Percentiles rank a stretch among this genome's conserved stretches.
These are phyloP conservation scores for Biscogniauxia sp. DNA, from an alignment of 2,329 filamentous ascomycete genomes.

Conservation along the genomic window DNA sequence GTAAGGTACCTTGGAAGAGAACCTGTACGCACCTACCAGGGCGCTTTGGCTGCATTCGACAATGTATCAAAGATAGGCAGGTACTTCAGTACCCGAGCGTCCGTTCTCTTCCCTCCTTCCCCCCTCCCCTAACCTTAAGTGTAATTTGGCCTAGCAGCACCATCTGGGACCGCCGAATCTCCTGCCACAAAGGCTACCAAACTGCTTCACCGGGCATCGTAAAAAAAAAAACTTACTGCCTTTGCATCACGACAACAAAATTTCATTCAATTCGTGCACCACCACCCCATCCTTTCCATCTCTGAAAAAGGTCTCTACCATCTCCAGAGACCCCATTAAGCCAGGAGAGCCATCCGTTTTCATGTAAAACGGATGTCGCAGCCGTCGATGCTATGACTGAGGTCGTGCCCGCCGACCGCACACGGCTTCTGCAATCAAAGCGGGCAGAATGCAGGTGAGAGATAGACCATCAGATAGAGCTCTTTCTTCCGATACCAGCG, in stretches of 20 bases:
- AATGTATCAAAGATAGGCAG: not conserved
- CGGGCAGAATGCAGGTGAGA: slow-evolving; percentile 61
- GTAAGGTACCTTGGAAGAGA: too few species aligned
- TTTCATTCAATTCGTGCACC: slow-evolving; percentile 32
- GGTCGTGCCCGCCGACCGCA: slow-evolving; percentile 64
- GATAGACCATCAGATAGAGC: slow-evolving; percentile 42
- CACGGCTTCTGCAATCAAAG: slow-evolving; percentile 65
- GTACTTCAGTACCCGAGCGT: slow-evolving; percentile 1
- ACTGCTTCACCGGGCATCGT: slow-evolving; percentile 13
- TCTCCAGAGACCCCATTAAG: slow-evolving; percentile 36
- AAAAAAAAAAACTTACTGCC: slow-evolving; percentile 21
- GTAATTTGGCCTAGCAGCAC: slow-evolving; percentile 1
- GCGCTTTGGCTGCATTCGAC: not conserved
- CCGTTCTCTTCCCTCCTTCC: slow-evolving; percentile 8
- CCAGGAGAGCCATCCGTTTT: slow-evolving; percentile 54
- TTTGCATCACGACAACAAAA: slow-evolving; percentile 16
- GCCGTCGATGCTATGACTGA: slow-evolving; percentile 68
- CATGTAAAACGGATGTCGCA: slow-evolving; percentile 67
- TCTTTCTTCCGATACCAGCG: slow-evolving; percentile 47
- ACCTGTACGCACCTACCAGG: not conserved
- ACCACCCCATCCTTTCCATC: slow-evolving; percentile 39
- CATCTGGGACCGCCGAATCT: slow-evolving; percentile 5
- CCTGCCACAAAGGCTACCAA: slow-evolving; percentile 8
- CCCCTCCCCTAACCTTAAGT: slow-evolving; percentile 2
- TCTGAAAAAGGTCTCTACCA: slow-evolving; percentile 25